phyloP scores from a whole-genome alignment of 2,329 filamentous ascomycete species.

The Trichoderma lentiforme region DNA sequence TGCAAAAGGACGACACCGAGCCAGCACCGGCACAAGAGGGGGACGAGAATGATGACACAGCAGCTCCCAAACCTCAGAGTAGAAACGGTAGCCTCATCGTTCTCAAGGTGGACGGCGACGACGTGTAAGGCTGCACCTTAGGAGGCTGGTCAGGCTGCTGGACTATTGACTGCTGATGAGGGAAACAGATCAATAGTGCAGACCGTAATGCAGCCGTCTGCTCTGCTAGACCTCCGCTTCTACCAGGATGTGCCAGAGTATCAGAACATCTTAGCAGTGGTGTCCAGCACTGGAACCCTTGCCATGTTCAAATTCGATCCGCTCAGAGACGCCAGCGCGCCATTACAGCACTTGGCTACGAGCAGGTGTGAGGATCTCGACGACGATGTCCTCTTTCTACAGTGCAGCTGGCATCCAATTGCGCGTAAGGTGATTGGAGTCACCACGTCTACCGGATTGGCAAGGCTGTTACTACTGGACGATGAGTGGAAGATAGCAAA shows the following conservation, averaged over 20 bases:
- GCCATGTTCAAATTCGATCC: constrained; percentile 59
- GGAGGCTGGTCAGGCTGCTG: not conserved
- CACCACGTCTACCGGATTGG: constrained; percentile 66
- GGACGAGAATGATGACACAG: not conserved
- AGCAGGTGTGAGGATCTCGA: constrained; percentile 49
- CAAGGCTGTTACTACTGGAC: constrained; percentile 53
- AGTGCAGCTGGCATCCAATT: constrained; percentile 69
- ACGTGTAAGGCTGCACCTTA: constrained; percentile 49
- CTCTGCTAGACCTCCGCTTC: constrained; percentile 84
- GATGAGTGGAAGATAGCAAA: constrained; percentile 38
- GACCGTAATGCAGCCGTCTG: constrained; percentile 62
- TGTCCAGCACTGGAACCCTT: constrained; percentile 72
- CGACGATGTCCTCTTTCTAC: constrained; percentile 63
- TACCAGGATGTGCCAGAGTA: constrained; percentile 43
- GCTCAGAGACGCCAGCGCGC: constrained; percentile 28
- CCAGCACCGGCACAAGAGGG: not conserved
- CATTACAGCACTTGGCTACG: constrained; percentile 41
- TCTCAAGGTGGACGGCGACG: constrained; percentile 51
- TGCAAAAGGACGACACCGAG: constrained; percentile 50
- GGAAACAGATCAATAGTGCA: constrained; percentile 41
- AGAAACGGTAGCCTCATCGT: constrained; percentile 73
- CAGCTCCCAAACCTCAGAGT: constrained; percentile 46
- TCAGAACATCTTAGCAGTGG: constrained; percentile 62
- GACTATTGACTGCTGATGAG: not conserved
- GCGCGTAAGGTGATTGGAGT: constrained; percentile 57